Evolutionary conservation across 208 protist genomes (phyloP), one percentile per base, ranked within the genome.

Genomic region (Eutreptiella sp.): DNA sequence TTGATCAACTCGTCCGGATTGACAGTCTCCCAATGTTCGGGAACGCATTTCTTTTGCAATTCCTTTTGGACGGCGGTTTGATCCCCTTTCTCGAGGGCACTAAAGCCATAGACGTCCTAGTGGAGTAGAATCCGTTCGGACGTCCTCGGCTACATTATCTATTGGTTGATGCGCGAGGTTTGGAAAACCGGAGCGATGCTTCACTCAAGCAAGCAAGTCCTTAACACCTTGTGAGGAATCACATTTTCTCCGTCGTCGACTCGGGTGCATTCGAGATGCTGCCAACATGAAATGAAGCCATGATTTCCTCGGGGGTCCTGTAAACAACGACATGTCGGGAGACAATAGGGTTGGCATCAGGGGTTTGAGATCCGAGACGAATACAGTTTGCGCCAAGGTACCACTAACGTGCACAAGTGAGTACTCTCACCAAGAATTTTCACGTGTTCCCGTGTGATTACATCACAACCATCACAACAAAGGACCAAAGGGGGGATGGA

Each of bases 241-340:
- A n/a, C 26, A 9, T 28, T n/a, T 7, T n/a, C 16, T 24, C 9
- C 26, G 38, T 43, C 46, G 14, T 23, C 19, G 41, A 77, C 66
- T 9, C 81, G 67, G 5, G 82, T 87, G 63, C 82, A 88, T 0
- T 64, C 65, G 24, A 88, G 35, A 46, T 88, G 87, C 52, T 92
- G 87, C 80, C 84, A 90, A 2, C 82, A 83, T 29, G 83, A 86
- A 63, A 90, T 92, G 71, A 81, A 85, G 9, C 87, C 84, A 43
- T 87, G 78, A 27, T 87, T 78, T 9, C 87, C 84, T 26, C 70
- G 63, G n/a, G 59, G 60, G 68, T 89, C 80, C 28, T 74, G n/a
- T n/a, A n/a, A n/a, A n/a, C n/a, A n/a, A n/a, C n/a, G n/a, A n/a
- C n/a, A n/a, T n/a, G n/a, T n/a, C n/a, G n/a, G n/a, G n/a, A n/a